These are phyloP conservation scores for Tulasnella sp. DNA, from an alignment of 768 basidiomycete species.

Conservation along the genomic window DNA sequence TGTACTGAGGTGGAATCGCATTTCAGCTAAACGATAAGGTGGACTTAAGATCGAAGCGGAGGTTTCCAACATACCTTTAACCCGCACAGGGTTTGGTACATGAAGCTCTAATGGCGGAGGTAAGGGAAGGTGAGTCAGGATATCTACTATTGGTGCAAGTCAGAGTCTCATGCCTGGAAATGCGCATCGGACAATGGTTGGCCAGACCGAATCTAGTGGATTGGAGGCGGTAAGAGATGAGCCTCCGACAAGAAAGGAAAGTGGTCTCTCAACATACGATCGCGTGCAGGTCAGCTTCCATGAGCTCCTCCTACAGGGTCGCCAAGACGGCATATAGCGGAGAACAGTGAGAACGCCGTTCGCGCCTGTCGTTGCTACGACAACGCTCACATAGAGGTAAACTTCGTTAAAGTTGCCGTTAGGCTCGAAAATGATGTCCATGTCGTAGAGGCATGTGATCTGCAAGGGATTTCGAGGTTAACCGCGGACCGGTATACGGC, in stretches of 20 bases:
- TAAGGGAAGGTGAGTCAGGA: neutral
- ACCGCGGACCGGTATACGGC: neutral
- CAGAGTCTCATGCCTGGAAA: slow-evolving; percentile 58
- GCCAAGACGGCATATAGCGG: neutral
- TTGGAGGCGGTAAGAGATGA: neutral
- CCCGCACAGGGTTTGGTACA: slow-evolving; percentile 98
- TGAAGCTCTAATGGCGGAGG: slow-evolving; percentile 61
- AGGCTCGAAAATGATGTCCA: slow-evolving; percentile 95
- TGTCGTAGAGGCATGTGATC: slow-evolving; percentile 97
- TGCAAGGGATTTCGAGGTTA: slow-evolving; percentile 42
- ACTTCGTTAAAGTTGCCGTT: slow-evolving; percentile 95
- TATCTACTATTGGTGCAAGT: neutral
- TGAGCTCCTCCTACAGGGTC: slow-evolving; percentile 83
- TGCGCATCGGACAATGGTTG: slow-evolving; percentile 89
- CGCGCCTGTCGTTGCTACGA: neutral
- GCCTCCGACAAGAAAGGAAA: neutral
- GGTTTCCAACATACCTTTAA: slow-evolving; percentile 58
- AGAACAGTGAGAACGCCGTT: neutral
- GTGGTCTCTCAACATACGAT: slow-evolving; percentile 62
- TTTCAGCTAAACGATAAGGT: neutral
- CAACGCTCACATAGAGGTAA: slow-evolving; percentile 74
- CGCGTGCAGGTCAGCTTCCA: slow-evolving; percentile 99
- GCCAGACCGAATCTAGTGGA: slow-evolving; percentile 72
- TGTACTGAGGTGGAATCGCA: slow-evolving; percentile 57
- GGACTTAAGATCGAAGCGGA: neutral